Conservation (phyloP, 2,329 filamentous ascomycete genomes). For the Bipolaris oryzae region DNA sequence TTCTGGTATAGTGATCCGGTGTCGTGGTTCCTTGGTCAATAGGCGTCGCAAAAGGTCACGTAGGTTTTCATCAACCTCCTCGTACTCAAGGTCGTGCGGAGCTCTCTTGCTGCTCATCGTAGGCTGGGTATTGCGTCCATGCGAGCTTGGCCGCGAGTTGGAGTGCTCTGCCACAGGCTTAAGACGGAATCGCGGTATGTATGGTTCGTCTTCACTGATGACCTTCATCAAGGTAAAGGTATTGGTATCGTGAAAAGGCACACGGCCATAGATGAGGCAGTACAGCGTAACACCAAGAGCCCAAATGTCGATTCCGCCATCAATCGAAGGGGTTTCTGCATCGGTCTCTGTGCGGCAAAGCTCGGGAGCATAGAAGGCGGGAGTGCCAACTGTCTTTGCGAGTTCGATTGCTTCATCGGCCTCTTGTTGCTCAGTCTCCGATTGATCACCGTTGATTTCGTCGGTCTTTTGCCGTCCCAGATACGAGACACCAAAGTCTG, state of each 20-base stretch:
- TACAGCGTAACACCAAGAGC: slow-evolving; percentile 95
- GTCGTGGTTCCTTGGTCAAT: slow-evolving; percentile 85
- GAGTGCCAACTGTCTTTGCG: slow-evolving; percentile 97
- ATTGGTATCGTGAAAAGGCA: slow-evolving; percentile 90
- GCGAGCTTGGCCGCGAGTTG: slow-evolving; percentile 54
- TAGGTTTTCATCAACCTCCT: slow-evolving; percentile 80
- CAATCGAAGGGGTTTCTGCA: slow-evolving; percentile 73
- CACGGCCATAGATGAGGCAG: slow-evolving; percentile 90
- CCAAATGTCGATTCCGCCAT: slow-evolving; percentile 96
- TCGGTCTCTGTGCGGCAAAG: slow-evolving; percentile 85
- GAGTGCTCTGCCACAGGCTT: slow-evolving; percentile 66
- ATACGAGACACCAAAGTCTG: slow-evolving; percentile 98
- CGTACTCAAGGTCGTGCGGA: slow-evolving; percentile 80
- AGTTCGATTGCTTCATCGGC: slow-evolving; percentile 93
- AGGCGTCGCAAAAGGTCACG: slow-evolving; percentile 79
- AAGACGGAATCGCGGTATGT: slow-evolving; percentile 82
- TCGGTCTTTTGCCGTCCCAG: slow-evolving; percentile 87
- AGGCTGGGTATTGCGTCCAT: slow-evolving; percentile 54
- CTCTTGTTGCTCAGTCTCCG: slow-evolving; percentile 82
- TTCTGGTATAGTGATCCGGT: slow-evolving; percentile 86
- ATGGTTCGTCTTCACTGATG: slow-evolving; percentile 91
- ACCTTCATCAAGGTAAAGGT: slow-evolving; percentile 90
- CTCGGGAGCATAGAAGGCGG: slow-evolving; percentile 96
- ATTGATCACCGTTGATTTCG: slow-evolving; percentile 72
- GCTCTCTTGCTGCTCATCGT: slow-evolving; percentile 73